Evolutionary conservation across 1,139 yeast species (phyloP).

Genomic region (Tardiomyces digboiensis): DNA sequence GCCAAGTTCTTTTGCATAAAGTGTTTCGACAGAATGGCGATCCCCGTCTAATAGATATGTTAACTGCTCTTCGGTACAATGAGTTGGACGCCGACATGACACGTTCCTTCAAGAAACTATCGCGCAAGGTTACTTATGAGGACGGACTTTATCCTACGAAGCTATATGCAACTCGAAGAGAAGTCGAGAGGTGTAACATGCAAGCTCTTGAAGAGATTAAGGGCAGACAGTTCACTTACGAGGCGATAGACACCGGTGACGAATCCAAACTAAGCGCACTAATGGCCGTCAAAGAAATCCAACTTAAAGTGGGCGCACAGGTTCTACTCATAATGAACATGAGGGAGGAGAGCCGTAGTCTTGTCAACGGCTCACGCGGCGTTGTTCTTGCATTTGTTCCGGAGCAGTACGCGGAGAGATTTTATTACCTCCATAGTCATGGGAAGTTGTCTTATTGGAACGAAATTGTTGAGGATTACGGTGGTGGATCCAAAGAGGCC

Average conservation of each 20-base stretch:
- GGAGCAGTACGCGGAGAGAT: slow-evolving; percentile 6
- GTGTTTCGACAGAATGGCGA: slow-evolving; percentile 95
- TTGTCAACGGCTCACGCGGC: slow-evolving; percentile 53
- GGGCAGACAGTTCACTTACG: slow-evolving; percentile 31
- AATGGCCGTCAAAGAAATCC: slow-evolving; percentile 34
- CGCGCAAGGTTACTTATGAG: slow-evolving; percentile 44
- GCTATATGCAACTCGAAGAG: slow-evolving; percentile 62
- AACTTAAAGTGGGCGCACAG: slow-evolving; percentile 49
- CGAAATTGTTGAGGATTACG: not conserved
- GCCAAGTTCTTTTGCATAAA: slow-evolving; percentile 55
- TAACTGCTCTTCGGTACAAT: slow-evolving; percentile 68
- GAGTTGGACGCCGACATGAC: slow-evolving; percentile 38
- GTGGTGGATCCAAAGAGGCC: not conserved
- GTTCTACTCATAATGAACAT: slow-evolving; percentile 46
- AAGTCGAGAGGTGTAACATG: slow-evolving; percentile 63
- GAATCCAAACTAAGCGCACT: slow-evolving; percentile 6
- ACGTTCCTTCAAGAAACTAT: slow-evolving; percentile 37
- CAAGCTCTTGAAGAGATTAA: slow-evolving; percentile 39
- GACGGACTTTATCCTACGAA: slow-evolving; percentile 83
- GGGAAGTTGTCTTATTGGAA: not conserved
- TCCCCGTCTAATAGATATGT: slow-evolving; percentile 54
- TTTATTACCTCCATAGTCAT: slow-evolving; percentile 4
- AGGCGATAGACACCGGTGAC: slow-evolving; percentile 39
- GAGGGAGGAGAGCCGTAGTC: slow-evolving; percentile 21
- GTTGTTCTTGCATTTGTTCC: slow-evolving; percentile 37